Evolutionary conservation across 352 stramenopile genomes (phyloP), one percentile per base, ranked within the genome.

Genomic region (Peronospora destructor): DNA sequence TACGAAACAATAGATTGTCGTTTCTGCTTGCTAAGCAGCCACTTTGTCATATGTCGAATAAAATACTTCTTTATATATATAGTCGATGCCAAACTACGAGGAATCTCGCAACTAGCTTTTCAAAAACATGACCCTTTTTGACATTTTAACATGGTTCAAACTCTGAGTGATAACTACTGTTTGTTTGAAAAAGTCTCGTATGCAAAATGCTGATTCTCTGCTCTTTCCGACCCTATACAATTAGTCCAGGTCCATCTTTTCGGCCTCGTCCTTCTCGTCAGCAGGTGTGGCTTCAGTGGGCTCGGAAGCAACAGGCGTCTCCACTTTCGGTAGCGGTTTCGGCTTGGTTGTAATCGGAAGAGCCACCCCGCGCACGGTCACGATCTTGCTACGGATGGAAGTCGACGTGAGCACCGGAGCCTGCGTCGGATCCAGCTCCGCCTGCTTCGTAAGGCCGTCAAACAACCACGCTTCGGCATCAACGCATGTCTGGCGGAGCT

Each of bases 291-390:
- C 21, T 52, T 84, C 78, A 35, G 55, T 55, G 28, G 84, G 38
- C 45, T 78, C 59, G 9, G 71, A 49, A 17, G 72, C 52, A 39
- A 64, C 49, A 5, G 77, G 73, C 29, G 67, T 68, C 66, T 94
- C 83, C 13, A 85, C 72, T 75, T 91, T 91, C 1, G 80, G 79
- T 38, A 75, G 40, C 43, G 87, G 87, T 66, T 97, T 98, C 10
- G 95, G 94, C 78, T 99, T 99, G 58, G 94, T 96, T 61, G 97
- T 94, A 56, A 98, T 95, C 17, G 94, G 94, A 50, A 95, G 80
- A 46, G 87, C 92, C 40, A 88, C 69, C 28, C 85, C 82, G 30
- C 84, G 83, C 35, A 98, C 66, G n/a, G 91, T 83, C 45, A 85
- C 85, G 29, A 91, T 79, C 76, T 97, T 97, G 44, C 56, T 74